Evolutionary conservation across 805 yeast species (phyloP).

Genomic region (Priceomyces carsonii): DNA sequence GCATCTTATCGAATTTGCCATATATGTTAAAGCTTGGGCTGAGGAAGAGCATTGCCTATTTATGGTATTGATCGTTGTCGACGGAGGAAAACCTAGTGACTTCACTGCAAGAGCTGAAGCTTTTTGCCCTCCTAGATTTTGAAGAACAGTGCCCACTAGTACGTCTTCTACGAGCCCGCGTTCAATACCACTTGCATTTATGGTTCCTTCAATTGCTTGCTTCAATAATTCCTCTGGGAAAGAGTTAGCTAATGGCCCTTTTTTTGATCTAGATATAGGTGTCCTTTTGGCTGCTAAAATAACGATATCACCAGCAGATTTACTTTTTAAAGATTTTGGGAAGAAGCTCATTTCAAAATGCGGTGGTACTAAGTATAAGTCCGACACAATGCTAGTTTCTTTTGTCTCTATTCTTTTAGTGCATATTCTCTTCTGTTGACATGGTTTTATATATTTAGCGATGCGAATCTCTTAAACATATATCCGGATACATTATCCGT

Average conservation of each 20-base stretch:
- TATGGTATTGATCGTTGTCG: slow-evolving; percentile 34
- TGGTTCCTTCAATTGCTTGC: slow-evolving; percentile 27
- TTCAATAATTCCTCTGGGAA: slow-evolving; percentile 37
- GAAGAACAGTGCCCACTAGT: slow-evolving; percentile 38
- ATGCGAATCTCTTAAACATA: too few species aligned
- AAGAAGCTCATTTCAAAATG: background rate
- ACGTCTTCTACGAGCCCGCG: slow-evolving; percentile 31
- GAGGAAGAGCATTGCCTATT: slow-evolving; percentile 43
- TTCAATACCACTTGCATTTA: slow-evolving; percentile 23
- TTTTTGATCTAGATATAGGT: slow-evolving; percentile 35
- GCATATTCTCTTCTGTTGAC: too few species aligned
- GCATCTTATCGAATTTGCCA: slow-evolving; percentile 28
- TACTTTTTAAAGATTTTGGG: slow-evolving; percentile 12
- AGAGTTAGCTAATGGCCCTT: slow-evolving; percentile 36
- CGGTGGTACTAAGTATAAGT: background rate
- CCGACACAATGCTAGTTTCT: too few species aligned
- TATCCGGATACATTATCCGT: too few species aligned
- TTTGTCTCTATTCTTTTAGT: too few species aligned
- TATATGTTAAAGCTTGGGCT: slow-evolving; percentile 35
- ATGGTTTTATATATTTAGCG: too few species aligned
- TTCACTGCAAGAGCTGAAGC: slow-evolving; percentile 36
- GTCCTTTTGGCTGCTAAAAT: slow-evolving; percentile 35
- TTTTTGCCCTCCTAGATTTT: slow-evolving; percentile 39
- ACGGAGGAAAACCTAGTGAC: slow-evolving; percentile 30
- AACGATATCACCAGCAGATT: slow-evolving; percentile 32